phyloP scores from a whole-genome alignment of 192 early-diverging fungal species.

The Hyaloraphidium curvatum region DNA sequence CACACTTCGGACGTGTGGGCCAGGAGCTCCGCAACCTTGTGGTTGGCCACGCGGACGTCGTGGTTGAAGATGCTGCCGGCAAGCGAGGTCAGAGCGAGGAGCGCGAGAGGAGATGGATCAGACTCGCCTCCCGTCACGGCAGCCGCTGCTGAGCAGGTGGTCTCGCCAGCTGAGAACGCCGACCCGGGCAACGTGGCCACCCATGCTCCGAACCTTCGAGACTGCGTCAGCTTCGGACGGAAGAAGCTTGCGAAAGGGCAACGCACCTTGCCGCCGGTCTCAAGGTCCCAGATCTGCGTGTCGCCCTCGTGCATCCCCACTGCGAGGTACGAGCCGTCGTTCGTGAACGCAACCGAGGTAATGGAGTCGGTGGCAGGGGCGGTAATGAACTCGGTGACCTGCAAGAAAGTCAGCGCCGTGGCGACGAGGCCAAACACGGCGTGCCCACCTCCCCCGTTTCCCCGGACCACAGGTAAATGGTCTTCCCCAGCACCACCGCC shows the following conservation, averaged over 20 bases:
- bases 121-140: too few relatives aligned
- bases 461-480: conserved; percentile 32
- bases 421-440: conserved; percentile 18
- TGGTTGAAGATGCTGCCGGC: conserved; percentile 87
- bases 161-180: conserved; percentile 74
- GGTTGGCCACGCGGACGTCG: conserved; percentile 72
- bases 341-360: conserved; percentile 18
- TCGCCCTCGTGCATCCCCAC: conserved; percentile 62
- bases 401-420: too few relatives aligned
- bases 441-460: conserved; percentile 24
- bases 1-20: conserved; percentile 46
- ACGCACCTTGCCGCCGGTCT: conserved; percentile 49
- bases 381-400: too few relatives aligned
- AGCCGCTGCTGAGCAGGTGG: conserved; percentile 63
- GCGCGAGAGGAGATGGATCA: too few relatives aligned
- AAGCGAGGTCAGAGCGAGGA: too few relatives aligned
- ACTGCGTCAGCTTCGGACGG: too few relatives aligned
- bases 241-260: too few relatives aligned
- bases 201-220: too few relatives aligned
- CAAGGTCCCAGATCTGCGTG: conserved; percentile 79
- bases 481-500: conserved; percentile 28
- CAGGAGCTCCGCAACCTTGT: conserved; percentile 49
- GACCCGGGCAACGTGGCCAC: conserved; percentile 56
- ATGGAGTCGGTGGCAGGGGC: not conserved
- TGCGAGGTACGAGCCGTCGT: conserved; percentile 25